These are phyloP conservation scores for Austroboletus sp. DNA, from an alignment of 1,284 basidiomycete species.

Conservation along the genomic window DNA sequence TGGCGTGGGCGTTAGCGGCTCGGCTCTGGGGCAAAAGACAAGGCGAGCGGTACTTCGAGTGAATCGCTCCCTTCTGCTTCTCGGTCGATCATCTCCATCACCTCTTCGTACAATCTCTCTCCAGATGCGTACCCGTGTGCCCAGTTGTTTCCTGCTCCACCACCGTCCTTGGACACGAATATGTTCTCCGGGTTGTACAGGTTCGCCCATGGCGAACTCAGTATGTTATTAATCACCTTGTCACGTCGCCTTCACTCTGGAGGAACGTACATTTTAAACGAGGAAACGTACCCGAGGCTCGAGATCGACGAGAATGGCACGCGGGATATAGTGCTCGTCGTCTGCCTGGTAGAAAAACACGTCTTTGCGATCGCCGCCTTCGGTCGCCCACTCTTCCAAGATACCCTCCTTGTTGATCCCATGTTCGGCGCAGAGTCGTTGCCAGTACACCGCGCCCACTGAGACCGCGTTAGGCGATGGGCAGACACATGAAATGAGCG, in stretches of 20 bases:
- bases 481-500: slow-evolving; percentile 25
- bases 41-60: slow-evolving; percentile 62
- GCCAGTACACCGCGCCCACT: slow-evolving; percentile 91
- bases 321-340: slow-evolving; percentile 97
- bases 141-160: slow-evolving; percentile 99
- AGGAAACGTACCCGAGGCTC: slow-evolving; percentile 77
- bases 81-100: slow-evolving; percentile 98
- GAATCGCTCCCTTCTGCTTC: slow-evolving; percentile 98
- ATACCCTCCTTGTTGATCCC: slow-evolving; percentile 91
- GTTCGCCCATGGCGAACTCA: slow-evolving; percentile 85
- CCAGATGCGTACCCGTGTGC: slow-evolving; percentile 89
- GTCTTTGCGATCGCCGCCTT: slow-evolving; percentile 93
- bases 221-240: slow-evolving; percentile 94
- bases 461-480: slow-evolving; percentile 3
- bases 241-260: not conserved
- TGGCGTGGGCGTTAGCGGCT: not conserved
- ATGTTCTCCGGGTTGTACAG: slow-evolving; percentile 99
- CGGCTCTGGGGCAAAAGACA: not conserved
- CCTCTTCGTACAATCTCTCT: slow-evolving; percentile 89
- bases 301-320: slow-evolving; percentile 94
- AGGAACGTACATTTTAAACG: not conserved
- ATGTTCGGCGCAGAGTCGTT: slow-evolving; percentile 90
- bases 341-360: slow-evolving; percentile 99
- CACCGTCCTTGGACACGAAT: slow-evolving; percentile 89
- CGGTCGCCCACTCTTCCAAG: slow-evolving; percentile 90